Conservation (phyloP, 768 basidiomycete species). For the Heimioporus sp. region DNA sequence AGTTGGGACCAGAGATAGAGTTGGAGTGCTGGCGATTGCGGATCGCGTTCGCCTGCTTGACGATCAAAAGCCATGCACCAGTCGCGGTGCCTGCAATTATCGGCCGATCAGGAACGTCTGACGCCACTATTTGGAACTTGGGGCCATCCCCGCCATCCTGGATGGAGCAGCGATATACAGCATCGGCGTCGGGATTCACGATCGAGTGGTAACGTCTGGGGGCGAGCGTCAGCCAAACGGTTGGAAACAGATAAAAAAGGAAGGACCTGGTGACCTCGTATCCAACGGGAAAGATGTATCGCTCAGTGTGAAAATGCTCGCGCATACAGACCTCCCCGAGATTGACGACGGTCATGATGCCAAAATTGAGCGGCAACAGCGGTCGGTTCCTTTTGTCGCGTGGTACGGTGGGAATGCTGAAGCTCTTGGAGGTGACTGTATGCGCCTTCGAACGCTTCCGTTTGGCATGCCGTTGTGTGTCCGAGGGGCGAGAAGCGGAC, state of each 20-base stretch:
- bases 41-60: conserved; percentile 78
- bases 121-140: conserved; percentile 80
- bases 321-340: conserved; percentile 78
- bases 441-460: conserved; percentile 80
- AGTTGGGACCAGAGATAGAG: conserved; percentile 86
- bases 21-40: conserved; percentile 82
- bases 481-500: conserved; percentile 24
- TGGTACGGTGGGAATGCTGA: conserved; percentile 76
- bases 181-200: conserved; percentile 59
- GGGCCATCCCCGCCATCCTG: conserved; percentile 83
- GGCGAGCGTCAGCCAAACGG: conserved; percentile 3
- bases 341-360: conserved; percentile 80
- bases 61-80: conserved; percentile 83
- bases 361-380: conserved; percentile 75
- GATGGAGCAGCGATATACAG: conserved; percentile 80
- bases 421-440: conserved; percentile 74
- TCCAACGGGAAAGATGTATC: conserved; percentile 87
- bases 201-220: conserved; percentile 77
- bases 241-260: background rate
- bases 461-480: conserved; percentile 48
- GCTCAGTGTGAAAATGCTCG: conserved; percentile 83
- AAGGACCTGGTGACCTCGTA: conserved; percentile 75
- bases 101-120: conserved; percentile 66
- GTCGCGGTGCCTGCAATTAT: conserved; percentile 86
- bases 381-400: conserved; percentile 70